Evolutionary conservation across 768 basidiomycete genomes (phyloP), one percentile per base, ranked within the genome.

Genomic region (Naganishia randhawae): DNA sequence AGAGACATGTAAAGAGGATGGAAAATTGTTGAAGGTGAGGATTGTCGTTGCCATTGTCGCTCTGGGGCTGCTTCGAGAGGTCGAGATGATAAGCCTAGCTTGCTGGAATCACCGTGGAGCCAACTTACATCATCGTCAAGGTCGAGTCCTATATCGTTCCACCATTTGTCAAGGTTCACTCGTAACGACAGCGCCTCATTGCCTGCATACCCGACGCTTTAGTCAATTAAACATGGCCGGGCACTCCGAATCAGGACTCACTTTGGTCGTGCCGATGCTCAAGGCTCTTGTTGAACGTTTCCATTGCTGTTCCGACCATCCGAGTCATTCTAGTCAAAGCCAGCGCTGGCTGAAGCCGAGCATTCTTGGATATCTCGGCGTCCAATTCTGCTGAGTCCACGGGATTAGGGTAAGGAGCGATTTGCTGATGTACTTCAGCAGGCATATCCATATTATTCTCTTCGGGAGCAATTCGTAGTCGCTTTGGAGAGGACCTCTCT

Each of bases 1-100:
- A 71, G 25, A 73, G 62, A 63, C 72, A 71, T 17, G 70, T 71
- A 42, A 73, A 71, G 19, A 73, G 68, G 19, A 66, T 70, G 16
- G 62, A 37, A 37, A 63, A 61, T 13, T 41, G 62, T 35, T 48
- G 51, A 10, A 65, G 55, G 41, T 71, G 35, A 22, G 50, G 50
- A 22, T 50, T 50, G 50, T 50, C 50, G n/a, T 50, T 50, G 50
- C 50, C 50, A 50, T 25, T 22, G 50, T 50, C 68, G n/a, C 35
- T 17, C 45, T 33, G 41, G 25, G 41, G 8, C 19, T 52, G 19
- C 1, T 22, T 19, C 14, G 35, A 39, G 19, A 39, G 27, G 35
- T 48, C 19, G 0, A 3, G 33, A 5, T 22, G 25, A 19, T 6
- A 17, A 13, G 50, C 29, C 6, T 27, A 27, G 27, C 6, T 16